Evolutionary conservation across 1,284 basidiomycete genomes (phyloP), one percentile per base, ranked within the genome.

Genomic region (Boletus semigastroideus): DNA sequence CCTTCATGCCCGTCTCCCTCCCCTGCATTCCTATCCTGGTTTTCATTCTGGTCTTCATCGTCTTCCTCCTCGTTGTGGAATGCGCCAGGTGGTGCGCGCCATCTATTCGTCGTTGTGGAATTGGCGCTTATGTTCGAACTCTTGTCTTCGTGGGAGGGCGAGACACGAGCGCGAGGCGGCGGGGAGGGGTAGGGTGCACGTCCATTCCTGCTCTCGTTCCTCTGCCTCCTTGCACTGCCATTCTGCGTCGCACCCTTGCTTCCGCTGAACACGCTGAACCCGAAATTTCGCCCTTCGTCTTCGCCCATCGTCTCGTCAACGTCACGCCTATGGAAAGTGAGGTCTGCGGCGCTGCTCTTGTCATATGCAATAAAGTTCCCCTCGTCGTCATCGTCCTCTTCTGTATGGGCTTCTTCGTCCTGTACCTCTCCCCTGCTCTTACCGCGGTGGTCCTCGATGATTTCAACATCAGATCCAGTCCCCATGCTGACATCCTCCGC

Each of bases 1-100:
- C 53, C 56, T 33, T 72, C 71, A 5, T 42, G 27, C n/a, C 68
- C 70, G 11, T 72, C 72, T 17, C 55, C 73, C 8, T 41, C 31
- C 13, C 49, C 5, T 1, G 25, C 28, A 11, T 69, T 65, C 12
- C 51, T 46, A 3, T 52, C 41, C 43, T 25, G 25, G 25, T 51
- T 52, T 27, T 34, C 42, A 11, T 33, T 51, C 25, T 11, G 25
- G 14, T 28, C 46, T 1, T 62, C 54, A 39, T 55, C 59, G n/a
- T 62, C 53, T 45, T 57, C 60, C 36, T 52, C 60, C 13, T 51
- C 59, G 45, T 58, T 45, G 39, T 59, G 52, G 47, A 61, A 59
- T 6, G 61, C 62, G 5, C 65, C 65, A 10, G 65, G 65, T 0
- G 56, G 67, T 17, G 56, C 51, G 38, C 51, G 57, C n/a, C 45